These are phyloP conservation scores for Dalechampia spathulata DNA, from an alignment of 441 rosid genomes.

Conservation along the genomic window DNA sequence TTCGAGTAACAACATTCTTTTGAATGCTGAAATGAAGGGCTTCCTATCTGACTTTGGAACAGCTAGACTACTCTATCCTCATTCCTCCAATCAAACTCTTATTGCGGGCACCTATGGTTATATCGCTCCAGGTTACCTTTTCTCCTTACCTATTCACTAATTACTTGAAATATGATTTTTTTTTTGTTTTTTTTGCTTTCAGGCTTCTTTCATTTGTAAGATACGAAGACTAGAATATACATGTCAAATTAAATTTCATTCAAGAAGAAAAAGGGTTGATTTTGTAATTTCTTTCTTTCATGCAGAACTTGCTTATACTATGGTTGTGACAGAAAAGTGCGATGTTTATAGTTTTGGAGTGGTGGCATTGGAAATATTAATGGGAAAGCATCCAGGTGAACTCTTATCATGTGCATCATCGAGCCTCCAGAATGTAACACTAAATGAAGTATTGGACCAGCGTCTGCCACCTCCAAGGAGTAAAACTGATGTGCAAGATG, in stretches of 20 bases:
- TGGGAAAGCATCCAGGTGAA: constrained; percentile 25
- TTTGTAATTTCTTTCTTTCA: background rate
- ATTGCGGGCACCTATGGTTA: constrained; percentile 20
- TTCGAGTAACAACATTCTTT: too few relatives aligned
- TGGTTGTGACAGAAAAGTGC: too few relatives aligned
- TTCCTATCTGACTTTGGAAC: constrained; percentile 4
- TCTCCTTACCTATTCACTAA: background rate
- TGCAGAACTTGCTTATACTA: constrained; percentile 18
- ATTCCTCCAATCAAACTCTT: constrained; percentile 18
- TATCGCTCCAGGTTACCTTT: constrained; percentile 22
- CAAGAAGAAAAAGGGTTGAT: background rate
- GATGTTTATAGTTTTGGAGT: too few relatives aligned
- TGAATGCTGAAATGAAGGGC: background rate
- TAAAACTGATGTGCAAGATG: background rate
- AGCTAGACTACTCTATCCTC: constrained; percentile 10
- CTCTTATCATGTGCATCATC: background rate
- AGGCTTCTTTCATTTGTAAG: background rate
- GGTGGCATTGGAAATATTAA: constrained; percentile 19
- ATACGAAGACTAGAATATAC: too few relatives aligned
- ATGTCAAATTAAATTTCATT: too few relatives aligned
- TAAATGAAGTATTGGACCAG: constrained; percentile 4
- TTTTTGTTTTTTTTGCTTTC: background rate
- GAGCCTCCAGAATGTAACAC: background rate
- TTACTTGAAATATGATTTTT: too few relatives aligned
- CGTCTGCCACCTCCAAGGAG: constrained; percentile 3